Percentiles rank a stretch among this genome's conserved stretches.
These are phyloP conservation scores for Candida hungchunana DNA, from an alignment of 805 yeast species.

Conservation along the genomic window DNA sequence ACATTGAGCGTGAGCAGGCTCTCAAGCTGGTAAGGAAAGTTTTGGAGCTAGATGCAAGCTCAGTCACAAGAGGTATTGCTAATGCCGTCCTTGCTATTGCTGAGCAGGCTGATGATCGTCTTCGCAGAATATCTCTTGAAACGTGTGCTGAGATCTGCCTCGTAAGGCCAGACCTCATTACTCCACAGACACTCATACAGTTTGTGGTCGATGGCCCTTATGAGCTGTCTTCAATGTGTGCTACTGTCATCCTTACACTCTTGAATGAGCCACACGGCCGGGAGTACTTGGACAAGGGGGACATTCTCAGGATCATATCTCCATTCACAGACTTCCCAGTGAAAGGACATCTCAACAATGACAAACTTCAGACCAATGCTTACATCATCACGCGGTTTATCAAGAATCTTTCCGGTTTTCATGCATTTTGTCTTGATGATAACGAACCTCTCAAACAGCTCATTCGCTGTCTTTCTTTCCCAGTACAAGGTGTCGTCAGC, in stretches of 20 bases:
- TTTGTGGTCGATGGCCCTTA: constrained; percentile 52
- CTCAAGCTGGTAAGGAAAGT: constrained; percentile 64
- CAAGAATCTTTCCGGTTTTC: constrained; percentile 74
- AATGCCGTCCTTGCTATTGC: constrained; percentile 62
- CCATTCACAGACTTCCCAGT: constrained; percentile 65
- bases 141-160: constrained; percentile 49
- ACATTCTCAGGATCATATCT: constrained; percentile 58
- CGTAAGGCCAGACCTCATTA: constrained; percentile 38
- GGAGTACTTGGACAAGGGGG: constrained; percentile 49
- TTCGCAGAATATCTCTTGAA: constrained; percentile 48
- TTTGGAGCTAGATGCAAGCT: constrained; percentile 45
- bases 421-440: constrained; percentile 54
- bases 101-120: constrained; percentile 48
- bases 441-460: constrained; percentile 54
- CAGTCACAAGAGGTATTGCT: constrained; percentile 61
- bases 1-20: constrained; percentile 73
- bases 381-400: constrained; percentile 55
- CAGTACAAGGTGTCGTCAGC: constrained; percentile 52
- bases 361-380: constrained; percentile 56
- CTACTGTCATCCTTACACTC: constrained; percentile 48
- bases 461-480: constrained; percentile 55
- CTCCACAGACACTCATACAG: constrained; percentile 38
- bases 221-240: constrained; percentile 38
- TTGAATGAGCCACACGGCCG: constrained; percentile 56
- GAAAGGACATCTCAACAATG: constrained; percentile 43